Evolutionary conservation across 2,329 filamentous ascomycete genomes (phyloP).

Genomic region (Pseudophaeomoniella oleicola): DNA sequence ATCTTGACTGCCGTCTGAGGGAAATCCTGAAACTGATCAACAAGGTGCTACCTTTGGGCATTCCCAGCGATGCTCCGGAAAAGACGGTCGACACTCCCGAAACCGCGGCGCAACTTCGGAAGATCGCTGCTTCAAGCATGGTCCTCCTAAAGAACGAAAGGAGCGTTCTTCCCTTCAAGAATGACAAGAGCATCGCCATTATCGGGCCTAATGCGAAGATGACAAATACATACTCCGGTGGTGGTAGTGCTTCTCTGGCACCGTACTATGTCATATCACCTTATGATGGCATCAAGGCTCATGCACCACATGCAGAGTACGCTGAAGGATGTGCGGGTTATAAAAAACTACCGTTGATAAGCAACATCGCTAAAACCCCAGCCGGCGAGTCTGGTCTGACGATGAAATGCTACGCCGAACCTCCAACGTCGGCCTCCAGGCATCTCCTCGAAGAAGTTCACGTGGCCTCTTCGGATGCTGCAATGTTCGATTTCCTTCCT

Average conservation of each 20-base stretch:
- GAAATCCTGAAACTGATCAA: conserved; percentile 47
- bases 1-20: conserved; percentile 44
- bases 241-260: conserved; percentile 45
- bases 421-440: conserved; percentile 32
- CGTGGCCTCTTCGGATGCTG: conserved; percentile 26
- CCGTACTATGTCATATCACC: conserved; percentile 31
- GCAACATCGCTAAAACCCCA: conserved; percentile 34
- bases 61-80: conserved; percentile 42
- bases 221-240: conserved; percentile 36
- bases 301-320: conserved; percentile 27
- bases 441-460: conserved; percentile 36
- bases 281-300: conserved; percentile 25
- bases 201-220: conserved; percentile 40
- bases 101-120: conserved; percentile 48
- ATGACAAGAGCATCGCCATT: conserved; percentile 31
- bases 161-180: conserved; percentile 42
- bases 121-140: conserved; percentile 53
- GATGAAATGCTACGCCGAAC: conserved; percentile 49
- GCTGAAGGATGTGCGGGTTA: conserved; percentile 50
- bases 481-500: conserved; percentile 41
- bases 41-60: conserved; percentile 36
- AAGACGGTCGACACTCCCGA: conserved; percentile 41
- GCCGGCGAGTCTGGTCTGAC: conserved; percentile 43
- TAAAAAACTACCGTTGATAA: conserved; percentile 47
- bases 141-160: conserved; percentile 62